Base-by-base conservation (phyloP, 345 rosid species). In the Laguncularia racemosa region DNA sequence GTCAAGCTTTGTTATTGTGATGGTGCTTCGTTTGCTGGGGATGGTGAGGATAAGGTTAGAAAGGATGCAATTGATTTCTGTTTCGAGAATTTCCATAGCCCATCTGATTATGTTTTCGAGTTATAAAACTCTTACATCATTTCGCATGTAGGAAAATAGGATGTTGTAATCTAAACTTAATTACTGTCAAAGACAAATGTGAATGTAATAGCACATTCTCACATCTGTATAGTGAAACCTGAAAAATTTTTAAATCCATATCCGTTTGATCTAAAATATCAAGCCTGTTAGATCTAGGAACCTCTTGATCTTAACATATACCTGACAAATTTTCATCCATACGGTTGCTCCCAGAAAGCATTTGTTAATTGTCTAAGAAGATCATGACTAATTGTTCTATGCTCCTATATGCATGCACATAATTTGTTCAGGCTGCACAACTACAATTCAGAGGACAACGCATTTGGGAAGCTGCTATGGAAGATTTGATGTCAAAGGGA, bases 391-490 rank as follows among this genome's bases (percentile, higher is more conserved):
- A 43, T 19, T 55, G 9, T 38, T 21, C 44, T 55, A 11, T 4
- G 21, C 13, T 16, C 14, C 17, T 33, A 14, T 16, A 28, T 26
- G 44, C 46, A 43, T n/a, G 58, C 44, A 14, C 44, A 28, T 33
- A 47, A 43, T 21, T 26, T 23, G 33, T 68, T 53, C 67, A 92
- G 98, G 96, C 81, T 68, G 81, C 88, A 45, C 78, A 76, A 48
- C 84, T 93, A 18, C 92, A 93, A 65, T 93, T 87, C 65, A 79
- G 97, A 81, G 99, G 99, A 58, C 88, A 93, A 53, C 95, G 95
- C n/a, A 93, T 93, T 64, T 93, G 97, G 97, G 65, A 64, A 71
- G 95, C 96, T 15, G 97, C 89, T 53, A 81, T 90, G 75, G 82
- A 80, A 55, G 81, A 84, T 61, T 71, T 93, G 67, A 79, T 81